Evolutionary conservation across 2,329 filamentous ascomycete species (phyloP), one percentile per base, ranked within the genome.

Genomic region (Exserohilum turcica): DNA sequence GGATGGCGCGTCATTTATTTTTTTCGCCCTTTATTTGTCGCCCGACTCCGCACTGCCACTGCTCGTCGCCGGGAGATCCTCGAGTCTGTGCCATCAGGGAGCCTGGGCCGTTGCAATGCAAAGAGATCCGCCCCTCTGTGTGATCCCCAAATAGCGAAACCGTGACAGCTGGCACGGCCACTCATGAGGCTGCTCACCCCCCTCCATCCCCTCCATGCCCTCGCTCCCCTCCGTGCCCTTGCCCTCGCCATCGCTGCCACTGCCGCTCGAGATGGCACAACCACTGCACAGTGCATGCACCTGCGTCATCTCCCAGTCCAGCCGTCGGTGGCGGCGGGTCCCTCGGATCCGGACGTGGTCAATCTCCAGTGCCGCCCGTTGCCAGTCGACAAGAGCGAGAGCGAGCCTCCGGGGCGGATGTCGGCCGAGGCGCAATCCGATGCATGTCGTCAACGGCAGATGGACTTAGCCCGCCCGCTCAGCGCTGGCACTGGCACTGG

Each of bases 351-450:
- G 32, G 32, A 35, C 37, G 7, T 24, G 7, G 21, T 24, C 4
- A 24, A 24, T 24, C 28, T 48, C 35, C 16, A 24, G 35, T 35
- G 35, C 38, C n/a, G n/a, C 4, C 21, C 21, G 21, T 24, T 7
- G 21, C 21, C 21, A 15, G 12, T 28, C 12, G 12, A 15, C 31
- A 13, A 27, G 13, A 33, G 10, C 15, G 28, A n/a, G 40, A 43
- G 33, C 36, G 32, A 13, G 32, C 33, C 7, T 40, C 35, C 24
- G 33, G 49, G 24, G 43, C 61, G 59, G 59, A 63, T 59, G 55
- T 54, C 55, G 61, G 59, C 52, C 44, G 50, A 44, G 38, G 37
- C 53, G 44, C 53, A 59, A 55, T 60, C 58, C 60, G 60, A 56
- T 61, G 58, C 56, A 52, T 54, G 56, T 48, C 53, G 56, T 52